These are phyloP conservation scores for Elsinoe arachidis DNA, from an alignment of 2,329 filamentous ascomycete genomes.

Conservation along the genomic window DNA sequence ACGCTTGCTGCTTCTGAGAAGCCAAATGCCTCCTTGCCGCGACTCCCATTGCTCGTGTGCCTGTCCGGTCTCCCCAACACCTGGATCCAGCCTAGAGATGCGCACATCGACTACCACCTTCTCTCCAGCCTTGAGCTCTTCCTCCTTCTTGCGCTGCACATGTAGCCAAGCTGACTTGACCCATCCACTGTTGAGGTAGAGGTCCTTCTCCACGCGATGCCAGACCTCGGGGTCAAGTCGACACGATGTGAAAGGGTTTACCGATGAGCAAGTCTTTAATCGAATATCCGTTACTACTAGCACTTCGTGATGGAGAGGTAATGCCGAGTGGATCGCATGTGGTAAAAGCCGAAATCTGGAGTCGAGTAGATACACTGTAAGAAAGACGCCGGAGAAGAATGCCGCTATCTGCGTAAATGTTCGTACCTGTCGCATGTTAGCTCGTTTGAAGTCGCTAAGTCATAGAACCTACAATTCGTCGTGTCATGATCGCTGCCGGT, in stretches of 20 bases:
- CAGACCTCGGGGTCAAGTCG: constrained; percentile 63
- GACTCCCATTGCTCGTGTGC: constrained; percentile 66
- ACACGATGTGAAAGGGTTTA: constrained; percentile 63
- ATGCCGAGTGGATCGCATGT: constrained; percentile 73
- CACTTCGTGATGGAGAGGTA: constrained; percentile 73
- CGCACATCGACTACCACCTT: constrained; percentile 71
- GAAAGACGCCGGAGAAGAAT: constrained; percentile 52
- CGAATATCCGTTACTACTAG: constrained; percentile 79
- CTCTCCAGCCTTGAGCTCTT: constrained; percentile 66
- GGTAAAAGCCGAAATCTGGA: constrained; percentile 81
- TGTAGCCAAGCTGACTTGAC: constrained; percentile 71
- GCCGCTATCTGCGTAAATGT: constrained; percentile 68
- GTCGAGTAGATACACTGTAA: constrained; percentile 75
- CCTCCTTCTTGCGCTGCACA: constrained; percentile 75
- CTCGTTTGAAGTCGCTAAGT: not conserved
- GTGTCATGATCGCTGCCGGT: constrained; percentile 17
- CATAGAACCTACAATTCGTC: constrained; percentile 17
- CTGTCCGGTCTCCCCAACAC: constrained; percentile 45
- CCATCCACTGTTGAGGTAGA: constrained; percentile 69
- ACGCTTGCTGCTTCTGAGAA: constrained; percentile 63
- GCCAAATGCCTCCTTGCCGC: constrained; percentile 69
- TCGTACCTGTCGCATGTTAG: constrained; percentile 42
- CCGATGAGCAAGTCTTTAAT: constrained; percentile 62
- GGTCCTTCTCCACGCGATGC: constrained; percentile 82
- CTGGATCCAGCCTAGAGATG: constrained; percentile 65